Evolutionary conservation across 163 green algal genomes (phyloP).

Genomic region (Volvox carteri): DNA sequence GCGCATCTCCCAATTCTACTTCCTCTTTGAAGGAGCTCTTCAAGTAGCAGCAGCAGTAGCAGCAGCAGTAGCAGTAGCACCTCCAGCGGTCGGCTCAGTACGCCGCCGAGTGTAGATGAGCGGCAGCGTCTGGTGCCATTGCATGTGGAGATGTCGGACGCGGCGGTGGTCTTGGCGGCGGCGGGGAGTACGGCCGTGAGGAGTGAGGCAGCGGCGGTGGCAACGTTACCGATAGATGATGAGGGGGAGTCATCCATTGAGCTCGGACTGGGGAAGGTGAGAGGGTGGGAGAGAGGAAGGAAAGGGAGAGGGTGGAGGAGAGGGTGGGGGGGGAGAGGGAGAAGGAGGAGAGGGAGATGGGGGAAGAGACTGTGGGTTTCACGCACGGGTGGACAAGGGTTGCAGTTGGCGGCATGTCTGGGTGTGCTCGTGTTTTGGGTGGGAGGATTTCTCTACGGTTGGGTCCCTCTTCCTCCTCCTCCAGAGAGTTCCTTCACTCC

Average conservation of each 20-base stretch:
- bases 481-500: no score
- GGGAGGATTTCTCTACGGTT: no score
- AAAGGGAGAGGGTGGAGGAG: neutral
- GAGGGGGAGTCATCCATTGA: slow-evolving; percentile 17
- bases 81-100: neutral
- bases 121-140: slow-evolving; percentile 31
- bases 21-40: no score
- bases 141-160: neutral
- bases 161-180: neutral
- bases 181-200: neutral
- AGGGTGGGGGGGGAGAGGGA: neutral
- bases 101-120: slow-evolving; percentile 20
- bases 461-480: no score
- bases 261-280: neutral
- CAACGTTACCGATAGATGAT: neutral
- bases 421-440: no score
- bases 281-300: no score
- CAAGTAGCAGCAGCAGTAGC: slow-evolving; percentile 53
- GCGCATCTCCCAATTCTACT: no score
- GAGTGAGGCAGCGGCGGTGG: no score
- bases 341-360: neutral
- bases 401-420: neutral
- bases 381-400: neutral
- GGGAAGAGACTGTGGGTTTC: neutral
- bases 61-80: slow-evolving; percentile 48